Percentiles rank a stretch among this genome's conserved stretches.
phyloP scores from a whole-genome alignment of 805 yeast species.

The Ogataea ramenticola region DNA sequence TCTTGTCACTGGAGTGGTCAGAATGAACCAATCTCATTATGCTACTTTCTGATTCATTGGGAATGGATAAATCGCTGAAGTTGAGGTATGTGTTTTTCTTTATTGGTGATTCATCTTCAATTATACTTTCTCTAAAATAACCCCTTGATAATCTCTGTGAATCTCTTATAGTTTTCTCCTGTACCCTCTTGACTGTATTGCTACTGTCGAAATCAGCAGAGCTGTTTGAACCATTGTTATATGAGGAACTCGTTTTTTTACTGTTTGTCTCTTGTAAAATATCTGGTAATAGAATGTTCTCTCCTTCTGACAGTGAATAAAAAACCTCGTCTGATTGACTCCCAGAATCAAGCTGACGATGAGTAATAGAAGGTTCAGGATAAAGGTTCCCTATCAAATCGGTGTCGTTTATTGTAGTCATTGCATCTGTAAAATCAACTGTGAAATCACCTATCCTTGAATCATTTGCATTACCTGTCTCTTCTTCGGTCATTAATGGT shows the following conservation, averaged over 20 bases:
- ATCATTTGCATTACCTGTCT: background rate
- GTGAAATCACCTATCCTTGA: conserved; percentile 1
- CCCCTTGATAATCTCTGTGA: conserved; percentile 11
- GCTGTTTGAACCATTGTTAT: background rate
- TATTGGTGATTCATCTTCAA: conserved; percentile 5
- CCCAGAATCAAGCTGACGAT: too few relatives aligned
- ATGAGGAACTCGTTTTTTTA: background rate
- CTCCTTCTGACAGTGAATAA: too few relatives aligned
- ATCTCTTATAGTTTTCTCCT: conserved; percentile 9
- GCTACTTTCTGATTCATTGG: too few relatives aligned
- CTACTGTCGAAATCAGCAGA: background rate
- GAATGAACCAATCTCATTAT: background rate
- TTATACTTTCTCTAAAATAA: conserved; percentile 10
- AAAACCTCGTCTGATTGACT: too few relatives aligned
- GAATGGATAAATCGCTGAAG: too few relatives aligned
- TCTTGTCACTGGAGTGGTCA: background rate
- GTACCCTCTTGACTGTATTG: background rate
- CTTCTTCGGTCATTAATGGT: background rate
- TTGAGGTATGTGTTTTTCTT: background rate
- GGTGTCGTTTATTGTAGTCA: conserved; percentile 4
- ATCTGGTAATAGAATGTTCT: too few relatives aligned
- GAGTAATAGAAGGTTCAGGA: too few relatives aligned
- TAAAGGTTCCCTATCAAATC: background rate
- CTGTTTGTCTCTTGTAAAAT: too few relatives aligned
- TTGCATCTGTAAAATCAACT: conserved; percentile 6